Percentiles rank a stretch among this genome's conserved stretches.
Conservation (phyloP, 352 stramenopile genomes). For the Phytophthora quininea region DNA sequence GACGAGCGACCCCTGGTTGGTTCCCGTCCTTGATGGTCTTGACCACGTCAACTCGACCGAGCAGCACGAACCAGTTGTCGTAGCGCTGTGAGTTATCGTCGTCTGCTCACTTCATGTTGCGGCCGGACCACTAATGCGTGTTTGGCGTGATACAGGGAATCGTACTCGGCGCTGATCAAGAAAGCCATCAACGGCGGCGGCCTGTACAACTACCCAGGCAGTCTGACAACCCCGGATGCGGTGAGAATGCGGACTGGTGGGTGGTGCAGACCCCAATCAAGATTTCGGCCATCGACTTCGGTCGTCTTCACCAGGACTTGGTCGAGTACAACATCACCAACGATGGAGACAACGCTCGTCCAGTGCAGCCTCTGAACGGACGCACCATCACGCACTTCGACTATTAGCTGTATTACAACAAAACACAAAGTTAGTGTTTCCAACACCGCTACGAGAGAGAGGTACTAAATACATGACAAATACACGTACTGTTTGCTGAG, state of each 20-base stretch:
- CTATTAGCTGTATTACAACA: background rate
- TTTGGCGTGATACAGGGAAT: conserved; percentile 28
- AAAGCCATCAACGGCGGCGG: conserved; percentile 13
- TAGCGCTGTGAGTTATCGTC: conserved; percentile 37
- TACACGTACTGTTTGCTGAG: no score
- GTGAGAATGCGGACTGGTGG: conserved; percentile 71
- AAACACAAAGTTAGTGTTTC: background rate
- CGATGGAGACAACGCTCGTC: conserved; percentile 51
- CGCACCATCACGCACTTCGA: conserved; percentile 33
- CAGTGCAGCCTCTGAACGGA: conserved; percentile 45
- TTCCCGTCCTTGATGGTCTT: conserved; percentile 39
- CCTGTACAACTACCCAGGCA: conserved; percentile 74
- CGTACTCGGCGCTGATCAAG: conserved; percentile 36
- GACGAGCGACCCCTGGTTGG: conserved; percentile 37
- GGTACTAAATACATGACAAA: background rate
- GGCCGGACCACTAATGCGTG: conserved; percentile 2
- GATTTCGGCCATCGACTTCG: conserved; percentile 44
- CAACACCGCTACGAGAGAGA: conserved; percentile 11
- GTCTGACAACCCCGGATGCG: conserved; percentile 58
- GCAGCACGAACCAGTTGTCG: conserved; percentile 9
- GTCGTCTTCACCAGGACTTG: conserved; percentile 39
- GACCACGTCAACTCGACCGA: conserved; percentile 34
- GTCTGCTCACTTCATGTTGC: background rate
- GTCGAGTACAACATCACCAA: conserved; percentile 42
- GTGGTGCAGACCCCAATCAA: conserved; percentile 55